A percentile compares a stretch with the other conserved stretches of the same genome.
phyloP scores from a whole-genome alignment of 495 filamentous ascomycete genomes.

The Neurospora tetraspora region DNA sequence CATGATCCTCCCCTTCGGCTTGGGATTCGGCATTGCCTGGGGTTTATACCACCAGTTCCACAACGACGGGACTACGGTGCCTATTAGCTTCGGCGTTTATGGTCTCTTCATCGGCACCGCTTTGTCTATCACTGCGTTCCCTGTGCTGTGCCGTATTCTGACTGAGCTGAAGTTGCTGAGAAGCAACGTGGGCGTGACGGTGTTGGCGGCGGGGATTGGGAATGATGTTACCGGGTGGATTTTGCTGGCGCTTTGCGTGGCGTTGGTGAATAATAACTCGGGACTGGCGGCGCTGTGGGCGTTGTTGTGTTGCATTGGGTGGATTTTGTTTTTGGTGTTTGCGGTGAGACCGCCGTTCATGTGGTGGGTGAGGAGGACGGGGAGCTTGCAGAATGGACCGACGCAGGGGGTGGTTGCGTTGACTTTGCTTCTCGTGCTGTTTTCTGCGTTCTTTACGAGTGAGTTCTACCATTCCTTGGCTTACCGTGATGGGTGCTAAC shows the following conservation, averaged over 20 bases:
- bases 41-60: slow-evolving; percentile 77
- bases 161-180: slow-evolving; percentile 83
- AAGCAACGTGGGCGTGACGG: slow-evolving; percentile 80
- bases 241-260: slow-evolving; percentile 85
- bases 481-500: slow-evolving; percentile 8
- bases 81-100: slow-evolving; percentile 69
- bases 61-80: slow-evolving; percentile 48
- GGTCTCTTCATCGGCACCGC: slow-evolving; percentile 92
- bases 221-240: slow-evolving; percentile 94
- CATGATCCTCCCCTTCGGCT: slow-evolving; percentile 70
- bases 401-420: slow-evolving; percentile 77
- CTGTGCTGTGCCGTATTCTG: slow-evolving; percentile 88
- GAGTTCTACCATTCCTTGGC: slow-evolving; percentile 5
- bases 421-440: slow-evolving; percentile 68
- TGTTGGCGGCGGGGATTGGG: slow-evolving; percentile 86
- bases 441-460: slow-evolving; percentile 88
- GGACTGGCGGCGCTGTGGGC: slow-evolving; percentile 85
- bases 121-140: slow-evolving; percentile 93
- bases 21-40: slow-evolving; percentile 68
- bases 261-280: slow-evolving; percentile 78
- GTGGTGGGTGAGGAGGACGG: slow-evolving; percentile 59
- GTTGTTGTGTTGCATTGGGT: slow-evolving; percentile 65
- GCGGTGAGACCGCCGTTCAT: slow-evolving; percentile 70
- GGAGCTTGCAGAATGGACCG: slow-evolving; percentile 81
- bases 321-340: slow-evolving; percentile 66